These are phyloP conservation scores for Claviceps pazoutovae DNA, from an alignment of 2,329 filamentous ascomycete species.

Conservation along the genomic window DNA sequence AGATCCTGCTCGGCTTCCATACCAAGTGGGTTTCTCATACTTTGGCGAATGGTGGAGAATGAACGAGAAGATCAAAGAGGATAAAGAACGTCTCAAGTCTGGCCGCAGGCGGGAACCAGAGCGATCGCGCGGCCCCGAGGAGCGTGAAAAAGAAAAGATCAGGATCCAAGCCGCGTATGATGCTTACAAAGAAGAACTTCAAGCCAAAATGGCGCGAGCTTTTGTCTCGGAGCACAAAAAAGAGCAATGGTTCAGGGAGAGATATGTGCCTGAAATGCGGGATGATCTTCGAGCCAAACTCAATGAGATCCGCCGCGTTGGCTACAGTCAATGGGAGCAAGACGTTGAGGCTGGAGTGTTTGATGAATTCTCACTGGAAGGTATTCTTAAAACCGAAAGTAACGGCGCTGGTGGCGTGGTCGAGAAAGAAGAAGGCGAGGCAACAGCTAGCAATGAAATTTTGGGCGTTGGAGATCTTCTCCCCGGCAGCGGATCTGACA, in stretches of 20 bases:
- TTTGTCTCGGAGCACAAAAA: constrained; percentile 89
- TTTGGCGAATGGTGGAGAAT: constrained; percentile 79
- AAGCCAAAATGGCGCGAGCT: constrained; percentile 66
- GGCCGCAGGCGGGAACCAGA: constrained; percentile 55
- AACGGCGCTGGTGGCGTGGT: constrained; percentile 73
- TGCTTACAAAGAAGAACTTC: constrained; percentile 52
- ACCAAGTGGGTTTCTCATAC: constrained; percentile 74
- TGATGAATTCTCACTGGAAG: constrained; percentile 88
- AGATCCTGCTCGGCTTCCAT: constrained; percentile 59
- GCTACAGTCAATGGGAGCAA: constrained; percentile 77
- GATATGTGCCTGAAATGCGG: constrained; percentile 74
- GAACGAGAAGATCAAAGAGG: constrained; percentile 71
- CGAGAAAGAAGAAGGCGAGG: constrained; percentile 93
- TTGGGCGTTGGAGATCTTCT: constrained; percentile 84
- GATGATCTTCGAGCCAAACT: constrained; percentile 62
- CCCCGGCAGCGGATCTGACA: constrained; percentile 67
- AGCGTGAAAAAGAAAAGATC: constrained; percentile 64
- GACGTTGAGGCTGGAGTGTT: constrained; percentile 77
- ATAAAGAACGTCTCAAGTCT: constrained; percentile 56
- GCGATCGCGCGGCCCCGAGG: constrained; percentile 51
- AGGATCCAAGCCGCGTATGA: constrained; percentile 62
- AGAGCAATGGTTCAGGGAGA: constrained; percentile 96
- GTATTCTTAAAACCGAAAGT: constrained; percentile 83
- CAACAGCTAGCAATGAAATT: constrained; percentile 81
- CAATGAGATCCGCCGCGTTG: constrained; percentile 63